Base-by-base conservation (phyloP, 2,329 filamentous ascomycete species). In the Aspergillus sp. region DNA sequence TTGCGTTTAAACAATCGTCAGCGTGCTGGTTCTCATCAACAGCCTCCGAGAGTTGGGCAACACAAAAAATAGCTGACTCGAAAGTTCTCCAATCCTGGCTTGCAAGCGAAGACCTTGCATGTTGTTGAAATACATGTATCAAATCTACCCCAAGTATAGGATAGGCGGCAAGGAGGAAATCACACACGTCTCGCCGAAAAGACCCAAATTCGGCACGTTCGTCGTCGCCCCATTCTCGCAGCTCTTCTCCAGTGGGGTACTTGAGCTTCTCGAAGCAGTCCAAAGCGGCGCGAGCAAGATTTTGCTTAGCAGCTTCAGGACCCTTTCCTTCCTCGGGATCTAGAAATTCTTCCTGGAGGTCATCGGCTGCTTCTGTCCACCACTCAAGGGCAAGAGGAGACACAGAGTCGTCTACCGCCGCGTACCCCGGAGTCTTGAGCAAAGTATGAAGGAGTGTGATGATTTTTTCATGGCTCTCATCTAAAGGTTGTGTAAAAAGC, bases 181-280 rank as follows among this genome's bases (percentile, higher is more conserved):
- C 78, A 49, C 73, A 73, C n/a, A 74, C 76, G 45, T 79, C 76
- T 27, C 74, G 73, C 17, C 78, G 75, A 56, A 79, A 79, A 17
- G 71, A 67, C 47, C 69, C 69, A 55, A 79, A 80, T 55, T 76
- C 73, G 54, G 67, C 70, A 31, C 75, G 66, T 27, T 80, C 77
- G 50, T 79, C 77, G 33, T 74, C 71, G 46, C 71, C 70, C 77
- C 77, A 80, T 9, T 72, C 70, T 33, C 68, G 65, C 15, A 73
- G 41, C 19, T 74, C 70, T 41, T 67, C 66, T 2, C 69, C 57
- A 9, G 57, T 64, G 1, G 77, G 75, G 53, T 74, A 77, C n/a
- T 73, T 67, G 21, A 79, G 68, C 57, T 79, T 78, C 35, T 71
- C 71, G 58, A 75, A 77, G 55, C 76, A 73, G 51, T 76, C 74